Evolutionary conservation across 2,329 filamentous ascomycete genomes (phyloP).

Genomic region (Ophiocordyceps camponoti-saundersi): DNA sequence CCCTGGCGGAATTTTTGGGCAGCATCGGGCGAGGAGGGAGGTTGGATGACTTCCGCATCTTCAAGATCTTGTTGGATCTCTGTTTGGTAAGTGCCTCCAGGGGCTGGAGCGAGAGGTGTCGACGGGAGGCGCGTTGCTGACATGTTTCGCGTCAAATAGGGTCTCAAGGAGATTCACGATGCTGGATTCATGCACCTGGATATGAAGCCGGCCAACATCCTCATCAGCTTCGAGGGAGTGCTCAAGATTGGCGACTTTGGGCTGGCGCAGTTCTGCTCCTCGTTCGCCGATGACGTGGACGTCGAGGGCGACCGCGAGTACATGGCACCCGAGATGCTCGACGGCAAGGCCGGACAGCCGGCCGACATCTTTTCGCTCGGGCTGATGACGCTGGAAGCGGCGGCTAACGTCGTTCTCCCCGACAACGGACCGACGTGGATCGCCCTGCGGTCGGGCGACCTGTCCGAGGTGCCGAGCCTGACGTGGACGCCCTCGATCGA

Average conservation of each 20-base stretch:
- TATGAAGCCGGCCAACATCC: constrained; percentile 69
- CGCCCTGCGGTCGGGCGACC: constrained; percentile 72
- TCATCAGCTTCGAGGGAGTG: constrained; percentile 65
- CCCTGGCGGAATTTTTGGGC: constrained; percentile 70
- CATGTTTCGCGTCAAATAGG: constrained; percentile 34
- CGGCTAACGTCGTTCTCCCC: constrained; percentile 81
- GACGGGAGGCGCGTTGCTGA: constrained; percentile 1
- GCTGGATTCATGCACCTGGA: constrained; percentile 75
- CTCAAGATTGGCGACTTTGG: constrained; percentile 81
- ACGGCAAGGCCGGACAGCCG: constrained; percentile 73
- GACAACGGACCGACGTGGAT: constrained; percentile 89
- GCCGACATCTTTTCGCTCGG: constrained; percentile 90
- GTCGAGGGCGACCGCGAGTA: constrained; percentile 94
- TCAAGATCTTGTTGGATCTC: constrained; percentile 89
- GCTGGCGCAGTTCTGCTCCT: constrained; percentile 56
- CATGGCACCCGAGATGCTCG: constrained; percentile 82
- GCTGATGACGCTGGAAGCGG: constrained; percentile 86
- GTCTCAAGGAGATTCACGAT: constrained; percentile 78
- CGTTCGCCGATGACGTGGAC: constrained; percentile 59
- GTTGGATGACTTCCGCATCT: constrained; percentile 93
- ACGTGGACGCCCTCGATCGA: constrained; percentile 62
- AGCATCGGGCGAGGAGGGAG: constrained; percentile 68
- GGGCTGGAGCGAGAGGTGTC: neutral
- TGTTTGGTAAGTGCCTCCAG: constrained; percentile 44
- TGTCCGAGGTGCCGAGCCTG: constrained; percentile 74